Evolutionary conservation across 257 asterid genomes (phyloP).

Genomic region (Ligustrum vulgare): DNA sequence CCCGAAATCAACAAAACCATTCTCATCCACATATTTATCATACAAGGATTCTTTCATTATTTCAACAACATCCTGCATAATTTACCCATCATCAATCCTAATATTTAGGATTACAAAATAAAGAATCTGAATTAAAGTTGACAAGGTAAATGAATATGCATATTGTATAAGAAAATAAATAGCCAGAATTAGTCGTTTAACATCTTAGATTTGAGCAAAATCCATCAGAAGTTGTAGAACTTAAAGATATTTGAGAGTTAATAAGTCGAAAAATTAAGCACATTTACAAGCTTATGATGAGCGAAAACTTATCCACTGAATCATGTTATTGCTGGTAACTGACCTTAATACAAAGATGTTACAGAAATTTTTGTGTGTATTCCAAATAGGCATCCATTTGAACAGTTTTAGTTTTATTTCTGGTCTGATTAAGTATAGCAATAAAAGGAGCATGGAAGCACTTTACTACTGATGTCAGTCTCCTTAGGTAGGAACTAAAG

Average conservation of each 20-base stretch:
- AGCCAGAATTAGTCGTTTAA: background rate
- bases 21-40: conserved; percentile 92
- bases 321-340: background rate
- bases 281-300: background rate
- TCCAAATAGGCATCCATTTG: background rate
- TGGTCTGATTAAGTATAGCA: background rate
- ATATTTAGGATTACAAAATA: conserved; percentile 4
- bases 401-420: background rate
- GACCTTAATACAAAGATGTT: background rate
- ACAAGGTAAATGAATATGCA: background rate
- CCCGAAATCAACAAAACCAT: conserved; percentile 90
- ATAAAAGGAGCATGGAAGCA: background rate
- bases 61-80: conserved; percentile 84
- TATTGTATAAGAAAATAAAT: too few species aligned
- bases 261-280: background rate
- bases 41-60: conserved; percentile 95
- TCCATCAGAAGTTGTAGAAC: background rate
- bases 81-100: conserved; percentile 24
- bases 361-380: background rate
- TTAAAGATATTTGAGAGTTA: background rate
- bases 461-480: background rate
- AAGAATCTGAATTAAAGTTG: conserved; percentile 11
- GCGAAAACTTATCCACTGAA: background rate
- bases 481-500: background rate
- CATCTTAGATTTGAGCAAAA: background rate